Base-by-base conservation (phyloP, 2,329 filamentous ascomycete species). In the Cladosporium sp. region DNA sequence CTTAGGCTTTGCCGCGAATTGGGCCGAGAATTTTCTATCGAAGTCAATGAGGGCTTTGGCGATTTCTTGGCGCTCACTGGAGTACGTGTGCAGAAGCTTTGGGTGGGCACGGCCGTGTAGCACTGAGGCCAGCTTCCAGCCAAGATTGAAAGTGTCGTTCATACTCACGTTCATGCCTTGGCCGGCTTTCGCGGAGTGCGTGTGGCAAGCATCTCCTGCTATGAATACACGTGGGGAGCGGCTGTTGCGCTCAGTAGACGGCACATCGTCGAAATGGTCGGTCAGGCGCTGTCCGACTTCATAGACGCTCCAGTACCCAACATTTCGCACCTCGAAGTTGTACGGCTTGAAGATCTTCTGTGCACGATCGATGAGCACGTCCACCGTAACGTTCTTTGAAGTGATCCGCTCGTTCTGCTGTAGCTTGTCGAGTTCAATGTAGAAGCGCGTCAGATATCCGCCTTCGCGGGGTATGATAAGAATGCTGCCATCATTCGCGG, bases 81-180 rank as follows among this genome's bases (percentile, higher is more conserved):
- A 76, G 67, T 86, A 86, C 0, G 84, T 86, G 65, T 80, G 79
- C 1, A 86, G 75, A 16, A 86, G 68, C 10, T 68, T 69, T 14
- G 72, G 66, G 11, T 73, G 68, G 3, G 72, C 66, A 10, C 60
- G 65, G n/a, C 70, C 71, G 16, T 68, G 82, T 25, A 85, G 73
- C 0, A 85, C 84, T 30, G 80, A 73, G 0, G 79, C 81, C 1
- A 87, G 73, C 71, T 87, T 87, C 85, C 85, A 87, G 30, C 82
- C 84, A 0, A 87, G 77, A 68, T 87, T 87, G 75, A 81, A 86
- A 5, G 81, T 77, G 73, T 91, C 89, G 70, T 90, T 88, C 85
- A 91, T 89, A 30, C 82, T 85, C 1, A 90, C 85, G 69, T 91
- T 91, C 88, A 91, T 91, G 14, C 89, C 89, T 72, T 90, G 88